Evolutionary conservation across 2,329 filamentous ascomycete species (phyloP).

Genomic region (Alternaria ventricosa): DNA sequence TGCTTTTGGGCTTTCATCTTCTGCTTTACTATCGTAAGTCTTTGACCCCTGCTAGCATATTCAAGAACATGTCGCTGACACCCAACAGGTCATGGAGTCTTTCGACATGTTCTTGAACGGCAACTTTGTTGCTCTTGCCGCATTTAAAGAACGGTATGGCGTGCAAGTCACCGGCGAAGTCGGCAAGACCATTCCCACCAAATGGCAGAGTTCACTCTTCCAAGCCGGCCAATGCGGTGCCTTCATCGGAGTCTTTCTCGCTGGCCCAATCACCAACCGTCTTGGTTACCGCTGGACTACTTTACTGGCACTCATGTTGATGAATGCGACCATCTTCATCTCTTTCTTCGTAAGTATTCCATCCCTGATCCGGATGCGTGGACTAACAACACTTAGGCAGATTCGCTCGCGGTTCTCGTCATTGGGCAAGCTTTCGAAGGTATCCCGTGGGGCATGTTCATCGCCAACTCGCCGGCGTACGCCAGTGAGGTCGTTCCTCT

Average conservation of each 20-base stretch:
- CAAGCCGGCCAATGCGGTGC: constrained; percentile 64
- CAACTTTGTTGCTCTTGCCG: constrained; percentile 61
- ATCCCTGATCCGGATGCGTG: fast-evolving
- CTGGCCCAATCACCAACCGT: constrained; percentile 63
- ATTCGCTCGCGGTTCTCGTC: constrained; percentile 56
- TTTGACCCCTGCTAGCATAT: not conserved
- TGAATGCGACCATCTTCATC: constrained; percentile 66
- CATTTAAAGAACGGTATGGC: constrained; percentile 58
- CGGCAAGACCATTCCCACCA: constrained; percentile 54
- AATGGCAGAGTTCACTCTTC: constrained; percentile 66
- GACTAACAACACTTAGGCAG: constrained; percentile 31
- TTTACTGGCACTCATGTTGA: constrained; percentile 58
- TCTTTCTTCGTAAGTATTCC: constrained; percentile 58
- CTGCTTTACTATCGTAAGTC: constrained; percentile 60
- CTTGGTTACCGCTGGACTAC: constrained; percentile 66
- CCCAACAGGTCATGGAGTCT: constrained; percentile 65
- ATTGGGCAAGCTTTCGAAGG: constrained; percentile 65
- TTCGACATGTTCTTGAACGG: constrained; percentile 67
- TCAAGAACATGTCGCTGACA: not conserved
- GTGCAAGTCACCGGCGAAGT: constrained; percentile 39
- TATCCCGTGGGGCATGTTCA: constrained; percentile 69
- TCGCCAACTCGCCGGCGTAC: constrained; percentile 68
- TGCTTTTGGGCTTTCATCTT: constrained; percentile 63
- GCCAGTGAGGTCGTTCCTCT: constrained; percentile 67
- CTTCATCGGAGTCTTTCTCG: constrained; percentile 65